Evolutionary conservation across 1,284 basidiomycete genomes (phyloP).

Genomic region (Cryptococcus jaspeensis): DNA sequence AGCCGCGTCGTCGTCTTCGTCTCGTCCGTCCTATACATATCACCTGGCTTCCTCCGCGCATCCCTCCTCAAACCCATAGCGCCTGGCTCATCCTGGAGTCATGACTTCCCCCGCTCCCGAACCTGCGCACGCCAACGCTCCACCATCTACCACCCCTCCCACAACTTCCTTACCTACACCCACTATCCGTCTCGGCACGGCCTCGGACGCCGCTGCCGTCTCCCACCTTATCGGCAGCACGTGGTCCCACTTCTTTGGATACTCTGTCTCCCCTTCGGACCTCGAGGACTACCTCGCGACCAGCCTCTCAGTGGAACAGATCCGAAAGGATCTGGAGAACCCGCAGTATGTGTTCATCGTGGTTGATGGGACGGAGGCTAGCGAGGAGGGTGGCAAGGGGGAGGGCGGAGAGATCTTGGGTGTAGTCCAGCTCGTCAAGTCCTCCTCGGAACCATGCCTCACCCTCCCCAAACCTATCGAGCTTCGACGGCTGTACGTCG

Average conservation of each 20-base stretch:
- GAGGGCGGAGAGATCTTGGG: conserved; percentile 1
- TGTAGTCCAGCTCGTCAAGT: conserved; percentile 7
- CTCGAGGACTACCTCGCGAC: not conserved
- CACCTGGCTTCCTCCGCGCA: too few relatives aligned
- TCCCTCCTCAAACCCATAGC: too few relatives aligned
- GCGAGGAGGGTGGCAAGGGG: not conserved
- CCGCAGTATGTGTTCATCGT: not conserved
- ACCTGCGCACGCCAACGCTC: too few relatives aligned
- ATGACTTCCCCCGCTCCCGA: too few relatives aligned
- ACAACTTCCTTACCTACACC: too few relatives aligned
- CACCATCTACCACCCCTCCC: too few relatives aligned
- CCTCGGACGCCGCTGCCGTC: conserved; percentile 8
- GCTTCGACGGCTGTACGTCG: conserved; percentile 30
- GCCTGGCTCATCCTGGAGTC: too few relatives aligned
- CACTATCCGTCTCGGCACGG: conserved; percentile 2
- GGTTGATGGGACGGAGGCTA: not conserved
- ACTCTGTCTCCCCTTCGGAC: conserved; percentile 5
- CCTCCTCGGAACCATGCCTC: conserved; percentile 9
- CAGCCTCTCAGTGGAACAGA: not conserved
- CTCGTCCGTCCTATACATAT: too few relatives aligned
- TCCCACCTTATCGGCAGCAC: conserved; percentile 11
- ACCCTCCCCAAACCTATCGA: conserved; percentile 16
- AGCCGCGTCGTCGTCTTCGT: too few relatives aligned
- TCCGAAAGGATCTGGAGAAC: not conserved
- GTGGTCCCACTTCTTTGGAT: conserved; percentile 15